Conservation (phyloP, 148 eudicot genomes). For the Polygonum maritimum region DNA sequence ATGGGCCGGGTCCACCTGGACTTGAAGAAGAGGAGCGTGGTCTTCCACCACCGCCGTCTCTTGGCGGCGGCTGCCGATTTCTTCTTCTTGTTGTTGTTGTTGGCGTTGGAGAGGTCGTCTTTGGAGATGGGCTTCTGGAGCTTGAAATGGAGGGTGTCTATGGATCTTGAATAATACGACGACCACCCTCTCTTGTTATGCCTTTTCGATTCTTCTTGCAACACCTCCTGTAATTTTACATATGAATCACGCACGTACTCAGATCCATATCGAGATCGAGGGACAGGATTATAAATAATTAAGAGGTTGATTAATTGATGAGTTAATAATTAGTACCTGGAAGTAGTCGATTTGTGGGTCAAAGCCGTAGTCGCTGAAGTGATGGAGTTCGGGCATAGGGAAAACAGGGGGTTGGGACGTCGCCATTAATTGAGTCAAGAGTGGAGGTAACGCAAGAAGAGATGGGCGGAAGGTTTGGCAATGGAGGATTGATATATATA, state of each 20-base stretch:
- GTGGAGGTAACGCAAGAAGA: no score
- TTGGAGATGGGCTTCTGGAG: slow-evolving; percentile 64
- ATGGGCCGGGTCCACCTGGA: slow-evolving; percentile 23
- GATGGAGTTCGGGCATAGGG: slow-evolving; percentile 52
- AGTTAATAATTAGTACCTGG: slow-evolving; percentile 33
- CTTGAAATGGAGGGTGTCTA: slow-evolving; percentile 63
- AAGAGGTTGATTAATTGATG: neutral
- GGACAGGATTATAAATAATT: no score
- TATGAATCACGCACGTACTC: no score
- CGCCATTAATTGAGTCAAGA: slow-evolving; percentile 15
- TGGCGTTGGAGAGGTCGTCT: neutral
- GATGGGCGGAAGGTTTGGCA: neutral
- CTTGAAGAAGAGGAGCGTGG: slow-evolving; percentile 46
- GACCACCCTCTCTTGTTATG: slow-evolving; percentile 19
- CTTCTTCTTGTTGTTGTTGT: slow-evolving; percentile 34
- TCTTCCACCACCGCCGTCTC: slow-evolving; percentile 54
- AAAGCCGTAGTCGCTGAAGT: slow-evolving; percentile 81
- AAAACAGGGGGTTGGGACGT: slow-evolving; percentile 45
- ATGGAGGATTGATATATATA: neutral
- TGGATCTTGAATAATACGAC: slow-evolving; percentile 23
- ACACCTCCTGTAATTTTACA: slow-evolving; percentile 28
- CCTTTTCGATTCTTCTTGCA: slow-evolving; percentile 59
- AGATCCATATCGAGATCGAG: no score
- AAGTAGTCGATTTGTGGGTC: slow-evolving; percentile 81
- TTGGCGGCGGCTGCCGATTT: neutral